These are phyloP conservation scores for Boletus pseudo-olivaceus DNA, from an alignment of 768 basidiomycete species.

Conservation along the genomic window DNA sequence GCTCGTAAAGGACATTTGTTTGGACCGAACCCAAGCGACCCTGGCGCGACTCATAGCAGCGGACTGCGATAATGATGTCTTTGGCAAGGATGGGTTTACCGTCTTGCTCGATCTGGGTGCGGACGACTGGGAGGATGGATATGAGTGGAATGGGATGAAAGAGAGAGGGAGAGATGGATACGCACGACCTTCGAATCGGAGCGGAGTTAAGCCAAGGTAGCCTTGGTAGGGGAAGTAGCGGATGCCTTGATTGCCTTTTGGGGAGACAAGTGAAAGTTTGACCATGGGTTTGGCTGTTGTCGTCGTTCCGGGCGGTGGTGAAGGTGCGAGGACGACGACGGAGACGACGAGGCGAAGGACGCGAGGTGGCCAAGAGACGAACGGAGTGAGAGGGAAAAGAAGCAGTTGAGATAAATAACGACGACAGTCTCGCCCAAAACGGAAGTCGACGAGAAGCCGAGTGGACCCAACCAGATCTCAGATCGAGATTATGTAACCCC, in stretches of 20 bases:
- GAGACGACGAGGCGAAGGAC: conserved; percentile 15
- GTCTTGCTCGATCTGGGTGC: conserved; percentile 69
- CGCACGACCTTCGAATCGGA: conserved; percentile 74
- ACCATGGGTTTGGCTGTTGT: conserved; percentile 47
- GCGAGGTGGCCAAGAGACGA: conserved; percentile 11
- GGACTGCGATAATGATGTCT: conserved; percentile 67
- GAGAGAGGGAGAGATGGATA: conserved; percentile 15
- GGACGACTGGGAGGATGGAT: conserved; percentile 49
- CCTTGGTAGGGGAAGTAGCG: conserved; percentile 74
- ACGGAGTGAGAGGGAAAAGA: conserved; percentile 27
- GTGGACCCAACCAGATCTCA: conserved; percentile 25
- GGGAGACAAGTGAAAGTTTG: conserved; percentile 60
- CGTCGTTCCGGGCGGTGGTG: conserved; percentile 14
- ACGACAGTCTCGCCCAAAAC: conserved; percentile 18
- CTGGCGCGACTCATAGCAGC: conserved; percentile 78
- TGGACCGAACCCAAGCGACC: conserved; percentile 54
- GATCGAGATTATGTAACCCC: conserved; percentile 10
- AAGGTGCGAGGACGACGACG: conserved; percentile 16
- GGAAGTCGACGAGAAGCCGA: conserved; percentile 33
- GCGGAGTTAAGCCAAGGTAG: conserved; percentile 76
- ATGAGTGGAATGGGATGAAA: neutral
- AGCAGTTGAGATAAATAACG: conserved; percentile 34
- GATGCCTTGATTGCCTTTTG: conserved; percentile 66
- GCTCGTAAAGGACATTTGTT: conserved; percentile 67
- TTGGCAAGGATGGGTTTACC: conserved; percentile 62